Evolutionary conservation across 106 monocot genomes (phyloP), one percentile per base, ranked within the genome.

Genomic region (Dioscorea alata): DNA sequence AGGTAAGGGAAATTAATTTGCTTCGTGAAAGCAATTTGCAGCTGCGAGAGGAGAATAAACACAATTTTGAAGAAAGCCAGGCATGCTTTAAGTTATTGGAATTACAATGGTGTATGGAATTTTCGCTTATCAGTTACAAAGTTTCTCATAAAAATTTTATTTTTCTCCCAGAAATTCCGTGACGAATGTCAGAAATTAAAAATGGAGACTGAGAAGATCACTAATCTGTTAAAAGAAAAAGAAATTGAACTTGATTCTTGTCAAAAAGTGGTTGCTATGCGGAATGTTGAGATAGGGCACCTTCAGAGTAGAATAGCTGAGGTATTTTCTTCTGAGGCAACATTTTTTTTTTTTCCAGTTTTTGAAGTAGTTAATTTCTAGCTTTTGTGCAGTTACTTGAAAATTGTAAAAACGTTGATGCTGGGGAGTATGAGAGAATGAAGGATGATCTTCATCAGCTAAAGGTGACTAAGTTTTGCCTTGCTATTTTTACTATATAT

Each of bases 61-160:
- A 93, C 56, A 99, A 99, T 64, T 99, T 93, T 76, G 90, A 93
- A 42, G 99, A 93, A 77, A 85, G 84, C 61, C 93, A 99, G 97
- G 97, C 92, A 50, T 20, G 25, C 12, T 53, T 6, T 48, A 17
- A 61, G 42, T 64, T 13, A 42, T 42, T 42, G 6, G 42, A 42
- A 42, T 6, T 42, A 42, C 42, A 6, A 6, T 42, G 42, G 42
- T 42, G 42, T 10, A 42, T 54, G 9, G 8, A 2, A 5, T 54
- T 54, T 54, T 54, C 5, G 15, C 54, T 14, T 54, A 54, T 19
- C 15, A 54, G 54, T 18, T 54, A 42, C 8, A 14, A 13, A 54
- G 54, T 18, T 54, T 54, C 19, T 65, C 22, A 28, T 23, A 63
- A 12, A 8, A 8, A 17, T 76, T 17, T 10, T 68, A 60, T 60